Conservation (phyloP, 176 grass and related monocot genomes). For the Avena insularis region DNA sequence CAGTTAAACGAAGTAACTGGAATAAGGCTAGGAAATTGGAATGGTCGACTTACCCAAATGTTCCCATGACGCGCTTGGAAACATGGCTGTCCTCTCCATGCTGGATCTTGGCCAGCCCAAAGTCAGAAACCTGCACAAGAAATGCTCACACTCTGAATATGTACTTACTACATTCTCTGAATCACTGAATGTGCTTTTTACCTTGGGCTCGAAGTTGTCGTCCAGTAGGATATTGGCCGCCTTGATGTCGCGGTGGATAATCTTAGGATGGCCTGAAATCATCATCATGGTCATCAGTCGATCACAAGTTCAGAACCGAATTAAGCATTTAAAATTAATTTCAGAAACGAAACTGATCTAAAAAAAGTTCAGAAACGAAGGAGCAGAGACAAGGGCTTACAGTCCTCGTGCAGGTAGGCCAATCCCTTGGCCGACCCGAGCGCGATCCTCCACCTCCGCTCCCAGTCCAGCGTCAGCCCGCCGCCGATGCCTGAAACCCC, state of each 20-base stretch:
- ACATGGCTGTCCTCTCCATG: slow-evolving; percentile 49
- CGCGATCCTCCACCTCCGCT: slow-evolving; percentile 72
- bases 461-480: slow-evolving; percentile 63
- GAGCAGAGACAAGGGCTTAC: slow-evolving; percentile 42
- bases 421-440: slow-evolving; percentile 79
- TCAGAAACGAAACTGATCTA: neutral
- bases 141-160: neutral
- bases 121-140: slow-evolving; percentile 79
- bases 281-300: neutral
- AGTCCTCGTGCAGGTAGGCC: slow-evolving; percentile 91
- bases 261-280: slow-evolving; percentile 76
- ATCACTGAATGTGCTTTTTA: neutral
- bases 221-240: slow-evolving; percentile 90
- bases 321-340: neutral
- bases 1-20: neutral
- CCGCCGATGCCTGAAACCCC: slow-evolving; percentile 40
- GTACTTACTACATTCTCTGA: neutral
- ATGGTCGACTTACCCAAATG: slow-evolving; percentile 60
- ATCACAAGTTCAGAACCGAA: neutral
- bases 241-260: slow-evolving; percentile 95
- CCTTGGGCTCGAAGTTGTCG: slow-evolving; percentile 82
- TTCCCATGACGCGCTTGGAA: slow-evolving; percentile 76
- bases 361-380: neutral
- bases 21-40: neutral
- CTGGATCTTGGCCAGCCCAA: slow-evolving; percentile 82